phyloP scores from a whole-genome alignment of 164 flowering plant genomes.

The Protea cynaroides region DNA sequence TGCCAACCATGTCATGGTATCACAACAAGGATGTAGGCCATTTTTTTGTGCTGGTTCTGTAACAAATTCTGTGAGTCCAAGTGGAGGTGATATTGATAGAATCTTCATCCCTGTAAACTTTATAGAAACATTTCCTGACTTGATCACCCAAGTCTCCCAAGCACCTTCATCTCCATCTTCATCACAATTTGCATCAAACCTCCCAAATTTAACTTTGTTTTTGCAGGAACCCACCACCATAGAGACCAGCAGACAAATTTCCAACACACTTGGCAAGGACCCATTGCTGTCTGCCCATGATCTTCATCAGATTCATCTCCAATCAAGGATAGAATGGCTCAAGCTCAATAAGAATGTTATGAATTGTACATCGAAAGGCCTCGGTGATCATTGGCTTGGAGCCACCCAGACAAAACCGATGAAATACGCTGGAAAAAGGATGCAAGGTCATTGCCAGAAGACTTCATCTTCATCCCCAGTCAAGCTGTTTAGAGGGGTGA shows the following conservation, averaged over 20 bases:
- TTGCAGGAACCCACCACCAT: slow-evolving; percentile 27
- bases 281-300: slow-evolving; percentile 17
- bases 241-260: slow-evolving; percentile 3
- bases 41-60: slow-evolving; percentile 13
- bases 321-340: slow-evolving; percentile 25
- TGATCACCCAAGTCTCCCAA: slow-evolving; percentile 16
- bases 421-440: slow-evolving; percentile 38
- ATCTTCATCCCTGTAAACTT: slow-evolving; percentile 28
- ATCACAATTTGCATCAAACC: slow-evolving; percentile 10
- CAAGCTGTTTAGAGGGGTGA: slow-evolving; percentile 77
- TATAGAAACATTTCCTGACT: slow-evolving; percentile 33
- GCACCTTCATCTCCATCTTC: slow-evolving; percentile 21
- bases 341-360: slow-evolving; percentile 16
- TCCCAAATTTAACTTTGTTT: slow-evolving; percentile 43
- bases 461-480: slow-evolving; percentile 15
- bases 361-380: slow-evolving; percentile 14
- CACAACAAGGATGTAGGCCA: slow-evolving; percentile 3
- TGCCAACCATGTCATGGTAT: slow-evolving; percentile 7
- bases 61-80: slow-evolving; percentile 8
- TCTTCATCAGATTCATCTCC: slow-evolving; percentile 18
- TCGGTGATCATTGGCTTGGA: slow-evolving; percentile 44
- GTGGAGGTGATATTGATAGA: slow-evolving; percentile 9
- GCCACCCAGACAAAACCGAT: slow-evolving; percentile 51
- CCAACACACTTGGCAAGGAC: slow-evolving; percentile 5
- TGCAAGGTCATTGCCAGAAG: slow-evolving; percentile 19